These are phyloP conservation scores for Brassica balearica DNA, from an alignment of 441 rosid species.

Conservation along the genomic window DNA sequence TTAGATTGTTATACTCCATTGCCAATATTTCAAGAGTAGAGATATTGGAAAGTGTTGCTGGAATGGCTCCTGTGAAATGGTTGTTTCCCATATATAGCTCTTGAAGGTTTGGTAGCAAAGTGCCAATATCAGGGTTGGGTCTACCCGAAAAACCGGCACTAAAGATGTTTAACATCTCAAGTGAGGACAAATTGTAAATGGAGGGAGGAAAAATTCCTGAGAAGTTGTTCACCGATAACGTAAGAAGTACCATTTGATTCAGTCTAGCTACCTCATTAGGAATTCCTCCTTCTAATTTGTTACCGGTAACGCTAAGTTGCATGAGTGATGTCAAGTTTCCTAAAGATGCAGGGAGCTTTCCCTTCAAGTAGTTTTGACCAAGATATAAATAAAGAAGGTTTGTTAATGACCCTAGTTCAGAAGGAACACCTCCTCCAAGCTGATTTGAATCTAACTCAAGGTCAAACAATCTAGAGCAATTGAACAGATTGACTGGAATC, in stretches of 20 bases:
- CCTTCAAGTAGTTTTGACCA: neutral
- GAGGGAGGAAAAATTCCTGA: constrained; percentile 9
- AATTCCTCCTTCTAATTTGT: neutral
- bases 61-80: constrained; percentile 1
- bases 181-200: constrained; percentile 22
- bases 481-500: neutral
- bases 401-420: constrained; percentile 15
- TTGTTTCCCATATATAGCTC: constrained; percentile 4
- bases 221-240: neutral
- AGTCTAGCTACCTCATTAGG: neutral
- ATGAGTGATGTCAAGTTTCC: constrained; percentile 25
- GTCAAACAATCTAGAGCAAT: constrained; percentile 20
- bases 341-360: constrained; percentile 29
- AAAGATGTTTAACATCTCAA: neutral
- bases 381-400: neutral
- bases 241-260: neutral
- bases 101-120: constrained; percentile 7
- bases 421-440: constrained; percentile 15
- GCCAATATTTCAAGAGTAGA: constrained; percentile 11
- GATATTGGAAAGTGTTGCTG: constrained; percentile 19
- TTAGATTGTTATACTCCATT: neutral
- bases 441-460: constrained; percentile 3
- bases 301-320: neutral
- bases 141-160: constrained; percentile 14
- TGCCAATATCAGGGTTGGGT: neutral